A percentile compares a stretch with the other conserved stretches of the same genome.
Evolutionary conservation across 768 basidiomycete genomes (phyloP).

Genomic region (Roridomyces roridus): DNA sequence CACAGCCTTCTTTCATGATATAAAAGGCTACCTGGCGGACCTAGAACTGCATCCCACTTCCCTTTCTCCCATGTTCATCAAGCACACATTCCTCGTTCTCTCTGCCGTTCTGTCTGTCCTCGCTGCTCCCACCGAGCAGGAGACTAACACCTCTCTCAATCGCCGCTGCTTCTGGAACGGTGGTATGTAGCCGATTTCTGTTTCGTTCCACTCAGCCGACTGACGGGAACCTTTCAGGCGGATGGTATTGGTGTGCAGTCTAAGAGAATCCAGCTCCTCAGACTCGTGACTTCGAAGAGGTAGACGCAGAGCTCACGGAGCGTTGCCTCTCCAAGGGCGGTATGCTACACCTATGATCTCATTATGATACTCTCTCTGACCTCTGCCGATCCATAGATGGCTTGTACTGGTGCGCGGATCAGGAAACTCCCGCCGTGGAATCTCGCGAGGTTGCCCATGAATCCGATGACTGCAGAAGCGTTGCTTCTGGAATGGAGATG

Average conservation of each 20-base stretch:
- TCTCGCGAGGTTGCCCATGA: background rate
- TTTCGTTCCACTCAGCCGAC: background rate
- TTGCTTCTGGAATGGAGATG: background rate
- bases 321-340: too few species aligned
- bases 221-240: background rate
- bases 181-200: background rate
- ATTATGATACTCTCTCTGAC: too few species aligned
- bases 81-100: background rate
- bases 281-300: background rate
- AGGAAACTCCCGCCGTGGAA: background rate
- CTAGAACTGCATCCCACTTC: background rate
- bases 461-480: background rate
- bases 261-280: too few species aligned
- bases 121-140: background rate
- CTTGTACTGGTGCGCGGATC: too few species aligned
- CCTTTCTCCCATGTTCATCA: background rate
- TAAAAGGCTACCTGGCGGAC: background rate
- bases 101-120: background rate
- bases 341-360: too few species aligned
- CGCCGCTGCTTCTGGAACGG: background rate
- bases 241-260: background rate
- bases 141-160: background rate
- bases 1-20: too few species aligned
- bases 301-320: too few species aligned
- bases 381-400: too few species aligned